Conservation (phyloP, 2,329 filamentous ascomycete genomes). For the Fusarium multiceps region DNA sequence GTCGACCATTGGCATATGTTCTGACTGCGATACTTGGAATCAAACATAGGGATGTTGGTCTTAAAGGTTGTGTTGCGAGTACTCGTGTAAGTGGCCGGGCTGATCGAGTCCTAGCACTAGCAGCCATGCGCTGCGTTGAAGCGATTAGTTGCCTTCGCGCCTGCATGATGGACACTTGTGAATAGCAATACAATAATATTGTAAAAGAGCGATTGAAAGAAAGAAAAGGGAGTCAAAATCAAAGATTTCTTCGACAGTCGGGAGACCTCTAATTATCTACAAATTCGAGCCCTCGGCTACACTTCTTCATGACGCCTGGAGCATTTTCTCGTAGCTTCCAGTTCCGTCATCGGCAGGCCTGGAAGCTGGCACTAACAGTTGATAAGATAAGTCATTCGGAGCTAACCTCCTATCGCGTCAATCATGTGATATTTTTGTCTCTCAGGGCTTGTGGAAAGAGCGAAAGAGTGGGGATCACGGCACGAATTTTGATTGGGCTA, state of each 20-base stretch:
- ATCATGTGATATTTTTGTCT: conserved; percentile 52
- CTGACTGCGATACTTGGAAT: conserved; percentile 58
- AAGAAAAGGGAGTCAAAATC: conserved; percentile 12
- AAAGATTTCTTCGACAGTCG: conserved; percentile 2
- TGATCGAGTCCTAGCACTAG: conserved; percentile 46
- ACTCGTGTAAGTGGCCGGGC: conserved; percentile 47
- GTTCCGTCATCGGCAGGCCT: conserved; percentile 28
- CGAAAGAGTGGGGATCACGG: not conserved
- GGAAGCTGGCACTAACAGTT: not conserved
- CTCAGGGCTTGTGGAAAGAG: conserved; percentile 20
- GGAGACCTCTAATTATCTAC: conserved; percentile 39
- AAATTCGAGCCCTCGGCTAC: conserved; percentile 24
- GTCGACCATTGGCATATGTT: conserved; percentile 75
- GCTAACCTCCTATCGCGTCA: conserved; percentile 38
- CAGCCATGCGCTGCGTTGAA: conserved; percentile 53
- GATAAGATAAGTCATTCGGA: not conserved
- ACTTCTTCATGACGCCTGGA: conserved; percentile 44
- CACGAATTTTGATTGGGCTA: conserved; percentile 28
- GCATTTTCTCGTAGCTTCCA: conserved; percentile 57
- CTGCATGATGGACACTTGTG: conserved; percentile 51
- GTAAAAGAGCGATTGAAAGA: conserved; percentile 3
- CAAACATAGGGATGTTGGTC: conserved; percentile 43
- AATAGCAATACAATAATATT: conserved; percentile 4
- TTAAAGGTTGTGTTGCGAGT: conserved; percentile 37
- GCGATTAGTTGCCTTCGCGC: conserved; percentile 55